These are phyloP conservation scores for Beta corolliflora DNA, from an alignment of 179 eudicot genomes.

Conservation along the genomic window DNA sequence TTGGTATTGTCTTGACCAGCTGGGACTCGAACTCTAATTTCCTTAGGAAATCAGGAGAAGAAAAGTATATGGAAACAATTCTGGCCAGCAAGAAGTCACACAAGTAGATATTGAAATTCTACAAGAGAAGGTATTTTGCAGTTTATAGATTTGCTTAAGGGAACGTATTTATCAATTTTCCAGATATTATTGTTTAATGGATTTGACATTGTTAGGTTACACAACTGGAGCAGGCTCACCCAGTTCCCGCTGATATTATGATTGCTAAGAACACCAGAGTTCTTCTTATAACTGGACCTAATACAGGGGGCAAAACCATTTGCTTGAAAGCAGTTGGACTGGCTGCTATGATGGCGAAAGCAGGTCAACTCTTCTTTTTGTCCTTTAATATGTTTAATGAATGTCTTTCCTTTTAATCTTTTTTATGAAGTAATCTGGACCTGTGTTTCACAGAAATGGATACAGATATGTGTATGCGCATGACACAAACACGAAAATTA, in stretches of 20 bases:
- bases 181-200: background rate
- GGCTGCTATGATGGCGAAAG: slow-evolving; percentile 99
- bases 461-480: background rate
- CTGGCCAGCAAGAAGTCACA: slow-evolving; percentile 46
- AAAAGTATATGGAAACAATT: slow-evolving; percentile 53
- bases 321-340: slow-evolving; percentile 88
- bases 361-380: slow-evolving; percentile 49
- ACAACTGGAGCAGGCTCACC: slow-evolving; percentile 61
- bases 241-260: slow-evolving; percentile 76
- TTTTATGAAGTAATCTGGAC: background rate
- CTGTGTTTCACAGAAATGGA: background rate
- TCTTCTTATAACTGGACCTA: slow-evolving; percentile 93
- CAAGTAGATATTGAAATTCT: slow-evolving; percentile 51
- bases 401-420: background rate
- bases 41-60: slow-evolving; percentile 83
- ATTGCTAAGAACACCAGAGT: slow-evolving; percentile 69
- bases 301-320: slow-evolving; percentile 98
- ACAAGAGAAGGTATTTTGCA: slow-evolving; percentile 50
- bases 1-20: slow-evolving; percentile 25
- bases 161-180: background rate
- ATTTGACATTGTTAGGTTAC: slow-evolving; percentile 54
- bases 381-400: background rate
- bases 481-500: background rate
- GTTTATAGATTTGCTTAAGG: background rate
- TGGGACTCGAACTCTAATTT: slow-evolving; percentile 21